Conservation (phyloP, 2,329 filamentous ascomycete species). For the Aspergillus sp. region DNA sequence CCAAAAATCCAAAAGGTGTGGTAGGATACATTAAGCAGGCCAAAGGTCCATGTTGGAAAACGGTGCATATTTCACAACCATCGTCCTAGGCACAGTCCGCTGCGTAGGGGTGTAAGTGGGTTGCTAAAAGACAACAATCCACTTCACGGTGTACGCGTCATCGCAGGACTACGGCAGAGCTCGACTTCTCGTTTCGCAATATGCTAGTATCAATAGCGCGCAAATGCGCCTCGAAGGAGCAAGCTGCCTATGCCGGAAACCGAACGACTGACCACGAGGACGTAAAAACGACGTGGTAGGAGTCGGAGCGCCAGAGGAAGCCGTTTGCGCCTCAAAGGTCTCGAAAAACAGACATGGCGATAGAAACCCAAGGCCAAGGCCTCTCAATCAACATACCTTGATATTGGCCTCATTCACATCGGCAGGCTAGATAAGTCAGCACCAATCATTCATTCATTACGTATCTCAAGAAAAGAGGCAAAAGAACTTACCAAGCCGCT, state of each 20-base stretch:
- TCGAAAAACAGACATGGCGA: conserved; percentile 50
- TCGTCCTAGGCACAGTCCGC: conserved; percentile 26
- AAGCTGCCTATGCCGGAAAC: conserved; percentile 24
- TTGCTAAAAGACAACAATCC: conserved; percentile 48
- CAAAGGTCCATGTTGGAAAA: conserved; percentile 16
- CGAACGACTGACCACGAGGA: conserved; percentile 16
- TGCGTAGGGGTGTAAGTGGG: conserved; percentile 16
- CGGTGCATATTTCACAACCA: conserved; percentile 16
- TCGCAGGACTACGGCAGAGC: conserved; percentile 47
- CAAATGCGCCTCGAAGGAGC: conserved; percentile 28
- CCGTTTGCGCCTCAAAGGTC: conserved; percentile 32
- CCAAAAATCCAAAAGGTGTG: conserved; percentile 5
- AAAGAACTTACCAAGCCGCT: conserved; percentile 78
- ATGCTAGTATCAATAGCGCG: conserved; percentile 21
- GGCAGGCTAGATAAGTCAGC: conserved; percentile 60
- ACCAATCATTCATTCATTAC: neutral
- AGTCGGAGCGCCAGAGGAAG: conserved; percentile 24
- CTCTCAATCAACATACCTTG: conserved; percentile 99
- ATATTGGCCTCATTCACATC: conserved; percentile 96
- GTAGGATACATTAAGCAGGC: conserved; percentile 6
- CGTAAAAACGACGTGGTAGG: conserved; percentile 16
- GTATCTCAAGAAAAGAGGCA: too few relatives aligned
- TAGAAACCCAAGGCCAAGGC: conserved; percentile 62
- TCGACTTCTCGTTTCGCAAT: conserved; percentile 46
- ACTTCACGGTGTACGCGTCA: conserved; percentile 21